These are phyloP conservation scores for Diplogelasinospora grovesii DNA, from an alignment of 495 filamentous ascomycete genomes.

Conservation along the genomic window DNA sequence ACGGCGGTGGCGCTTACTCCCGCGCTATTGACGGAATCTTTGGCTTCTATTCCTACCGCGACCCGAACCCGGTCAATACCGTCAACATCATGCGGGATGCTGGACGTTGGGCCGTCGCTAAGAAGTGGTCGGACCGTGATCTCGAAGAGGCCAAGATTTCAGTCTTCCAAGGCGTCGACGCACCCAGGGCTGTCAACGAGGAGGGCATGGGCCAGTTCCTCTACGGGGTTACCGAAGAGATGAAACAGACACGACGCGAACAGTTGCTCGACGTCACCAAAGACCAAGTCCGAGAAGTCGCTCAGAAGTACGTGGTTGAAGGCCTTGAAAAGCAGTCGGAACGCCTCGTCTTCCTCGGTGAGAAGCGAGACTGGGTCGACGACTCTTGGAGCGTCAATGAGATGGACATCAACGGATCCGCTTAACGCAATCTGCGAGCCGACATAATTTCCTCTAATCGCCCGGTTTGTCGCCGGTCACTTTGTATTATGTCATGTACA, in stretches of 20 bases:
- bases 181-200: conserved; percentile 76
- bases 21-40: conserved; percentile 75
- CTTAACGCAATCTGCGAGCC: conserved; percentile 11
- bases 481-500: conserved; percentile 28
- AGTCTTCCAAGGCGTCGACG: conserved; percentile 94
- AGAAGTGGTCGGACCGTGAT: conserved; percentile 77
- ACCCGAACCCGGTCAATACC: conserved; percentile 90
- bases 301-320: conserved; percentile 74
- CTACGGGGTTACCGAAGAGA: conserved; percentile 76
- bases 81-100: conserved; percentile 77
- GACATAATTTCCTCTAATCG: not conserved
- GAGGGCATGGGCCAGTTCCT: conserved; percentile 84
- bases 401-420: conserved; percentile 41
- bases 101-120: conserved; percentile 77
- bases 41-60: conserved; percentile 91
- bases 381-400: conserved; percentile 44
- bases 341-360: conserved; percentile 68
- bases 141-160: conserved; percentile 93
- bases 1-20: conserved; percentile 85
- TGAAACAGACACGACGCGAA: conserved; percentile 81
- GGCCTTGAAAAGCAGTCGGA: conserved; percentile 46
- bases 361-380: conserved; percentile 73
- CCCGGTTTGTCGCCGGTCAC: not conserved
- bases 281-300: conserved; percentile 71
- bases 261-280: conserved; percentile 81